These are phyloP conservation scores for Didymella pomorum DNA, from an alignment of 2,329 filamentous ascomycete species.

Conservation along the genomic window DNA sequence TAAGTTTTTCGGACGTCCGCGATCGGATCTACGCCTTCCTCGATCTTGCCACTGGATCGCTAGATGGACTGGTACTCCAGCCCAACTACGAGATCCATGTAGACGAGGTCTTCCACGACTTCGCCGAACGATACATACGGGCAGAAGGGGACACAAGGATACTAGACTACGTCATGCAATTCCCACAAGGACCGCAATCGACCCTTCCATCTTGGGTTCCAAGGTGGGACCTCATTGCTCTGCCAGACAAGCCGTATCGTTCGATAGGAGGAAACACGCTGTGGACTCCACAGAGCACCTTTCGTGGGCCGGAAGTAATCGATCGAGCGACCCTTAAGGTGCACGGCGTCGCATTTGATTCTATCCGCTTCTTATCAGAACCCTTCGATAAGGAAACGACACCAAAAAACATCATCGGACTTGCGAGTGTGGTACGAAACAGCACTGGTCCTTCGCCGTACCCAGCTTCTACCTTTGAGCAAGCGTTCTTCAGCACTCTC, in stretches of 20 bases:
- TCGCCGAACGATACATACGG: neutral
- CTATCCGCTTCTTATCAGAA: neutral
- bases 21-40: neutral
- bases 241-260: neutral
- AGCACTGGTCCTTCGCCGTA: neutral
- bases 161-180: neutral
- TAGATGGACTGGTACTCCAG: neutral
- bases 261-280: no score
- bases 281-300: no score
- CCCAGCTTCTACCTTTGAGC: neutral
- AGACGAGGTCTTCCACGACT: neutral
- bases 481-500: neutral
- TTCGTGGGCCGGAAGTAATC: neutral
- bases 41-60: neutral
- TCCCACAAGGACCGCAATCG: neutral
- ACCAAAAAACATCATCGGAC: neutral
- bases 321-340: neutral
- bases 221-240: neutral
- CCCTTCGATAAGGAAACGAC: neutral
- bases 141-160: neutral
- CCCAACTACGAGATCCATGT: neutral
- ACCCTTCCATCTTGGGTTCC: neutral
- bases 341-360: neutral
- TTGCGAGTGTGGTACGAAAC: neutral
- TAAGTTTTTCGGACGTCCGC: neutral